Percentiles rank a stretch among this genome's conserved stretches.
Conservation (phyloP, 176 grass and related monocot species). For the Carex littledalei region DNA sequence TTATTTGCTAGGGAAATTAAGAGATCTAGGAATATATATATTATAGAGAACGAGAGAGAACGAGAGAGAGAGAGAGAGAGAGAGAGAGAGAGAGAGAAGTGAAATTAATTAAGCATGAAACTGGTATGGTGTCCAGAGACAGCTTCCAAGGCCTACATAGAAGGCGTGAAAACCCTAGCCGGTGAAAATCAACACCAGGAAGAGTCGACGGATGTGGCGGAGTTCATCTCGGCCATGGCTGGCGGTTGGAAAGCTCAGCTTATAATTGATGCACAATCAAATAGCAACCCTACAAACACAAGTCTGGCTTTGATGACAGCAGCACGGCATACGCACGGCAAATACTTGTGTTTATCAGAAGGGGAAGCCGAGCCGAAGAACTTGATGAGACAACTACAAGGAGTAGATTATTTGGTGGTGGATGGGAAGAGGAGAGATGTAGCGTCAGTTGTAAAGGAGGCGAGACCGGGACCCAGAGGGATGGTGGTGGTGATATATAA, state of each 20-base stretch:
- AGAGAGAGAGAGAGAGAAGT: neutral
- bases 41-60: too few relatives aligned
- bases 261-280: slow-evolving; percentile 49
- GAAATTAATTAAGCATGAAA: neutral
- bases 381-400: slow-evolving; percentile 42
- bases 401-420: slow-evolving; percentile 63
- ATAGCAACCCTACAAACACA: neutral
- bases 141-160: slow-evolving; percentile 22
- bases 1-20: too few relatives aligned
- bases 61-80: neutral
- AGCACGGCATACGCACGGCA: slow-evolving; percentile 7
- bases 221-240: slow-evolving; percentile 61
- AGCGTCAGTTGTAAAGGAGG: slow-evolving; percentile 29
- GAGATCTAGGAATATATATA: too few relatives aligned
- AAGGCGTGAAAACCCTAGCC: slow-evolving; percentile 6
- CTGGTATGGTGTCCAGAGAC: slow-evolving; percentile 26
- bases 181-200: neutral
- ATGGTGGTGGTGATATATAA: slow-evolving; percentile 83
- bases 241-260: slow-evolving; percentile 68
- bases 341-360: slow-evolving; percentile 22
- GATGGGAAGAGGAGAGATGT: slow-evolving; percentile 45
- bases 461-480: slow-evolving; percentile 46
- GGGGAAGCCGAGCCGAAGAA: slow-evolving; percentile 24
- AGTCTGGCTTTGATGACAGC: slow-evolving; percentile 36
- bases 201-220: slow-evolving; percentile 31